These are phyloP conservation scores for Lepidium didymum DNA, from an alignment of 345 rosid species.

Conservation along the genomic window DNA sequence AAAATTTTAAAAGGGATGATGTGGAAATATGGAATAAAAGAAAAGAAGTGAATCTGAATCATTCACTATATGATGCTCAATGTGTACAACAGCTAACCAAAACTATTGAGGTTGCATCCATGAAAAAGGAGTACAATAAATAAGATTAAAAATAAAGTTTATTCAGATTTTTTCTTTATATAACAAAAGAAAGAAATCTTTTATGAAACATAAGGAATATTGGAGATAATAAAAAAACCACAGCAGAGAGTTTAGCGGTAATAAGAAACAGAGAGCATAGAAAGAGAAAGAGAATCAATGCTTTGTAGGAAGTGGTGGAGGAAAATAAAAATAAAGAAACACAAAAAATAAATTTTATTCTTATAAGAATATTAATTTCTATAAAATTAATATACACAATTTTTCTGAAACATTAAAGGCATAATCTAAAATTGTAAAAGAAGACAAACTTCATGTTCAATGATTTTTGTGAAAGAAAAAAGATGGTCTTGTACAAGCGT, in stretches of 20 bases:
- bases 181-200: conserved; percentile 44
- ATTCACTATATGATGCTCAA: conserved; percentile 28
- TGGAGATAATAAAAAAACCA: conserved; percentile 22
- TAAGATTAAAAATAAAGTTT: conserved; percentile 17
- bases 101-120: conserved; percentile 40
- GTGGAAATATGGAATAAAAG: conserved; percentile 49
- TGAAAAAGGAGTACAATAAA: conserved; percentile 35
- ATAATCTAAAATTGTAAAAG: conserved; percentile 42
- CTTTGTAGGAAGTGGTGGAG: conserved; percentile 49
- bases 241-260: conserved; percentile 17
- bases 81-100: conserved; percentile 48
- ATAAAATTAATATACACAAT: conserved; percentile 5
- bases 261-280: neutral
- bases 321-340: conserved; percentile 31
- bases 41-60: conserved; percentile 39
- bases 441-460: conserved; percentile 35
- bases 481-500: no score
- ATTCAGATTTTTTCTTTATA: neutral
- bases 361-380: conserved; percentile 8
- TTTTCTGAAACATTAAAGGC: conserved; percentile 51
- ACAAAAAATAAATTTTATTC: neutral
- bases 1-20: conserved; percentile 5
- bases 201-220: conserved; percentile 27
- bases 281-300: conserved; percentile 48
- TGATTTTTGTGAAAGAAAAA: conserved; percentile 42